Conservation (phyloP, 805 yeast genomes). For the Ogataea trehalophila region DNA sequence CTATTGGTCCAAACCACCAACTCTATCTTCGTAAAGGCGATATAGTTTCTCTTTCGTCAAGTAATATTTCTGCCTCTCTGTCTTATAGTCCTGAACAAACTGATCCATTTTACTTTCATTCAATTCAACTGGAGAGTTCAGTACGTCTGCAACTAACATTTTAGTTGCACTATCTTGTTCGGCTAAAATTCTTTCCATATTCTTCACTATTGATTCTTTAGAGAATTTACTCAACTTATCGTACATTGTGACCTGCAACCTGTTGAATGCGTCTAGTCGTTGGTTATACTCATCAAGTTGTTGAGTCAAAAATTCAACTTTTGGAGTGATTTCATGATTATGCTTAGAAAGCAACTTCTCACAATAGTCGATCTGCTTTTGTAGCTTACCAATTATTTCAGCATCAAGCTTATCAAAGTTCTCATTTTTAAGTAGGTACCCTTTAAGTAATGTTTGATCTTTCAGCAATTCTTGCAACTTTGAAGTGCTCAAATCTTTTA, state of each 20-base stretch:
- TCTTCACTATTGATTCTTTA: slow-evolving; percentile 32
- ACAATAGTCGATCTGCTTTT: slow-evolving; percentile 35
- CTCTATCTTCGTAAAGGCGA: slow-evolving; percentile 42
- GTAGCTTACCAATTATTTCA: slow-evolving; percentile 30
- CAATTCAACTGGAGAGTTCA: slow-evolving; percentile 13
- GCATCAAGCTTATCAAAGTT: slow-evolving; percentile 9
- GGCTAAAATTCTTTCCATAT: slow-evolving; percentile 30
- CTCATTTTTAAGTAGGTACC: slow-evolving; percentile 15
- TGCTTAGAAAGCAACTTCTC: slow-evolving; percentile 22
- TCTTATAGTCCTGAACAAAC: slow-evolving; percentile 39
- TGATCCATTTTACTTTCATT: slow-evolving; percentile 27
- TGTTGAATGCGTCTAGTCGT: slow-evolving; percentile 16
- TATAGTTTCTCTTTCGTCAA: slow-evolving; percentile 41
- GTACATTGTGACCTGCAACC: slow-evolving; percentile 27
- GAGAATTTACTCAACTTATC: slow-evolving; percentile 26
- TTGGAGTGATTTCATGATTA: slow-evolving; percentile 17
- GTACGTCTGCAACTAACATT: slow-evolving; percentile 11
- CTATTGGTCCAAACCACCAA: slow-evolving; percentile 25
- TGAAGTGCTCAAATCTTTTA: slow-evolving; percentile 18
- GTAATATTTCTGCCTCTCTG: slow-evolving; percentile 39
- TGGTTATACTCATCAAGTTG: slow-evolving; percentile 23
- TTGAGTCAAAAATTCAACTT: slow-evolving; percentile 16
- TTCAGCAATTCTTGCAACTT: slow-evolving; percentile 18
- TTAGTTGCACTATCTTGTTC: slow-evolving; percentile 16
- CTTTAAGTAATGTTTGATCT: slow-evolving; percentile 13